Evolutionary conservation across 768 basidiomycete genomes (phyloP), one percentile per base, ranked within the genome.

Genomic region (Mrakia hoshinonis): DNA sequence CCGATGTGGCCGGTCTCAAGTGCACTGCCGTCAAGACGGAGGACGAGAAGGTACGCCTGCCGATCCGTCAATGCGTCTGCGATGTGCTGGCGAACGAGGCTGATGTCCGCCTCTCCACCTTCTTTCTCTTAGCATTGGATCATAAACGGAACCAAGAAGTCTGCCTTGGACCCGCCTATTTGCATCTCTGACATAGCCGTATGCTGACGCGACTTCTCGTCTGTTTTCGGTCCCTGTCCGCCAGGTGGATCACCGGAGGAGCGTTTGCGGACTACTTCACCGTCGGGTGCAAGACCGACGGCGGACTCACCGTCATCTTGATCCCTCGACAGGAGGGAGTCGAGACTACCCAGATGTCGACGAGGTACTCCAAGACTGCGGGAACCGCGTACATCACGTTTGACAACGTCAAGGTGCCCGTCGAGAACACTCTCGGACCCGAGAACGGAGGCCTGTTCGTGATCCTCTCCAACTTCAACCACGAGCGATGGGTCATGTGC

Each of bases 71-170:
- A n/a, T n/a, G n/a, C n/a, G n/a, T n/a, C n/a, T n/a, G n/a, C n/a
- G n/a, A n/a, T n/a, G n/a, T n/a, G n/a, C n/a, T n/a, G n/a, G n/a
- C n/a, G n/a, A n/a, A n/a, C n/a, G n/a, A 43, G 15, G 43, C 43
- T 34, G 38, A 24, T 61, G 7, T 61, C 7, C 60, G 7, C 9
- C 31, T 61, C 61, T 74, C 58, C 0, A 15, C 43, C 43, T 43
- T 43, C 43, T 15, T 15, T 6, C 43, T 7, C 15, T 15, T 43
- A 43, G 78, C 82, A 87, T 74, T 92, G 87, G 86, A 88, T 89
- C 43, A 85, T 94, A 75, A 91, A 89, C 74, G 92, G 95, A 22
- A 93, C 92, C 7, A 97, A 97, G 80, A 95, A 95, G 69, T 80
- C 78, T 78, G 4, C 83, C 48, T 24, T 54, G n/a, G 4, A 24